Evolutionary conservation across 2,329 filamentous ascomycete species (phyloP), one percentile per base, ranked within the genome.

Genomic region (Teratosphaeria pseudoeucalypti): DNA sequence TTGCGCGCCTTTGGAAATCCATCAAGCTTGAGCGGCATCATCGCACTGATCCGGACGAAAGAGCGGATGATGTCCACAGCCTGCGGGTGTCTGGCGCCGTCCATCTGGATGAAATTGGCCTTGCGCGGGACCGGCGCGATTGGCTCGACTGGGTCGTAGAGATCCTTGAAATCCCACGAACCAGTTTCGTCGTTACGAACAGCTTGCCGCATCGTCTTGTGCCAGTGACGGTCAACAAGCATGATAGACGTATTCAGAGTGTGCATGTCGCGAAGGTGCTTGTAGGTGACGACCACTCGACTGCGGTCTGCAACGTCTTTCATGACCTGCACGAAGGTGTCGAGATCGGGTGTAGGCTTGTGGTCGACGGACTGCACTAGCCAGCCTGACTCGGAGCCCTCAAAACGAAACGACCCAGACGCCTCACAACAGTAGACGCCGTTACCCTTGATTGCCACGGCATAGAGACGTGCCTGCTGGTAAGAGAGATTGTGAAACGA

Each of bases 401-500:
- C 94, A 64, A 99, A 90, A 56, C 92, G 87, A 80, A 97, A 99
- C 0, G 94, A 96, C 2, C 94, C 94, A 2, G 90, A 88, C 5
- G 92, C 90, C 75, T 99, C 94, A 70, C 92, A 97, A 61, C 97
- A 88, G 71, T 90, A 99, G 19, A 99, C 91, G 37, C 94, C 94
- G 52, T 75, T 70, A 57, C 74, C 71, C 72, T 91, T 87, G 67
- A 91, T 88, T 10, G 92, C 86, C 60, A 99, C 92, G 37, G 92
- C 92, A 72, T 96, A 97, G 4, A 96, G 82, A 10, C 94, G 86
- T n/a, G 94, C 91, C 75, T 97, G 92, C 72, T 99, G 94, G 73
- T 99, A 99, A 0, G 95, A 99, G 19, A 99, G 79, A 71, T 95
- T 85, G 76, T 99, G 95, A 79, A 99, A 97, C 61, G 91, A 92